phyloP scores from a whole-genome alignment of 352 stramenopile genomes.

The Thalassiosira exigua region DNA sequence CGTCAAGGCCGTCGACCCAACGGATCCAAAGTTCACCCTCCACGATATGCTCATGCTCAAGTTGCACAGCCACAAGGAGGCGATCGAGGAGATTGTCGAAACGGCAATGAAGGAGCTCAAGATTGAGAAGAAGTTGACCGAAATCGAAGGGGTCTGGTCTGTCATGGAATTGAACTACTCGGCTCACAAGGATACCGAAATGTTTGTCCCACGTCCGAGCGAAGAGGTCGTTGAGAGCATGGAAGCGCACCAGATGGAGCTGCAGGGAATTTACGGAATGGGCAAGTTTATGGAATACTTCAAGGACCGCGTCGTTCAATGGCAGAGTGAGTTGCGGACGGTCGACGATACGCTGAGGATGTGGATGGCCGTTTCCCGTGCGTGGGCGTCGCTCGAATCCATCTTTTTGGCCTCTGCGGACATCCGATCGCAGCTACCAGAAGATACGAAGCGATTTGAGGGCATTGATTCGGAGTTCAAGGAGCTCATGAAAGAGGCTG shows the following conservation, averaged over 20 bases:
- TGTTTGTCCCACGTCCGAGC: conserved; percentile 90
- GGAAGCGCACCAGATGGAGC: conserved; percentile 93
- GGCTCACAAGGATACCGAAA: conserved; percentile 90
- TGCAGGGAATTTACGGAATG: conserved; percentile 96
- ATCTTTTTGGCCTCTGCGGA: conserved; percentile 94
- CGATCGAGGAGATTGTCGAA: conserved; percentile 94
- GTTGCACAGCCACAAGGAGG: conserved; percentile 90
- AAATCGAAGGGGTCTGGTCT: conserved; percentile 91
- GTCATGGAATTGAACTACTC: conserved; percentile 92
- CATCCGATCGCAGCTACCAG: conserved; percentile 91
- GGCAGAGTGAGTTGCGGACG: conserved; percentile 91
- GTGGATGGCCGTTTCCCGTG: conserved; percentile 90
- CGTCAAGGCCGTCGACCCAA: conserved; percentile 90
- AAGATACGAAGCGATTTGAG: conserved; percentile 90
- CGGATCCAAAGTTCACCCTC: conserved; percentile 90
- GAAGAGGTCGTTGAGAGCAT: conserved; percentile 93
- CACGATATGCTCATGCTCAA: conserved; percentile 93
- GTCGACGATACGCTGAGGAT: conserved; percentile 91
- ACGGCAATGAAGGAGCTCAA: conserved; percentile 96
- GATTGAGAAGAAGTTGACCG: conserved; percentile 94
- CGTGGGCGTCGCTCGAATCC: conserved; percentile 93
- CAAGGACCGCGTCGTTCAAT: conserved; percentile 93
- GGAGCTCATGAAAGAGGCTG: conserved; percentile 86
- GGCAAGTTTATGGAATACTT: conserved; percentile 96
- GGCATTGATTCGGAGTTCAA: conserved; percentile 87